These are phyloP conservation scores for Dacryopinax spathularia DNA, from an alignment of 768 basidiomycete genomes.

Conservation along the genomic window DNA sequence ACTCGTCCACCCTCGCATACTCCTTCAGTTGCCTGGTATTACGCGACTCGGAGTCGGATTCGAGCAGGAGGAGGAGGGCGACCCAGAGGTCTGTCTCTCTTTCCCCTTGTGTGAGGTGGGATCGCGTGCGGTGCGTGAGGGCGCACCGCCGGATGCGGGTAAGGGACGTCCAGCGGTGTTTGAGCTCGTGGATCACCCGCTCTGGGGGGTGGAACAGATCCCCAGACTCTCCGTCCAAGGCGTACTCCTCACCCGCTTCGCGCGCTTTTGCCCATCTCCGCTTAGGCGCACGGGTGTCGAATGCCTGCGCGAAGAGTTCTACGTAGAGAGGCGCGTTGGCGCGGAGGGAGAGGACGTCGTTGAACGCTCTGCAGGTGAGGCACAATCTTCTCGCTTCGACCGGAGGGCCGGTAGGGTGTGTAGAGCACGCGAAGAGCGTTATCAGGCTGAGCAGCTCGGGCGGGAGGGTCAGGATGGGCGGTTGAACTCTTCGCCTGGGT, in stretches of 20 bases:
- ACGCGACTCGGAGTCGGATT: slow-evolving; percentile 56
- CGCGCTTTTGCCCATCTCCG: neutral
- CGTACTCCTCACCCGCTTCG: neutral
- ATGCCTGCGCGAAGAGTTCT: neutral
- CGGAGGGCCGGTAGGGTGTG: neutral
- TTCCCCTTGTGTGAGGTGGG: slow-evolving; percentile 8
- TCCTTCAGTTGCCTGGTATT: slow-evolving; percentile 58
- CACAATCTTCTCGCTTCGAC: neutral
- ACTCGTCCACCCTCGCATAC: slow-evolving; percentile 46
- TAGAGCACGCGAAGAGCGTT: neutral
- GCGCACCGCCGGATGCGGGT: neutral
- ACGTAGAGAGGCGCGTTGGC: neutral
- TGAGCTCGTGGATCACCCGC: neutral
- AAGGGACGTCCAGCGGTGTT: neutral
- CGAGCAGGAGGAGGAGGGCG: slow-evolving; percentile 64
- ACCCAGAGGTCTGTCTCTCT: slow-evolving; percentile 45
- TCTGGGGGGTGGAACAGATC: neutral
- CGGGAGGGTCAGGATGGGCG: neutral
- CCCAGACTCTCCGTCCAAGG: neutral
- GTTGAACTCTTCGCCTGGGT: neutral
- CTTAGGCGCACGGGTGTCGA: neutral
- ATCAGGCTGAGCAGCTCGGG: neutral
- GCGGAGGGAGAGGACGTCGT: neutral
- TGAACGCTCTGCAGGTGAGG: neutral
- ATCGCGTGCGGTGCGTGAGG: neutral